Conservation (phyloP, 2,329 filamentous ascomycete genomes). For the Gremmenia infestans region DNA sequence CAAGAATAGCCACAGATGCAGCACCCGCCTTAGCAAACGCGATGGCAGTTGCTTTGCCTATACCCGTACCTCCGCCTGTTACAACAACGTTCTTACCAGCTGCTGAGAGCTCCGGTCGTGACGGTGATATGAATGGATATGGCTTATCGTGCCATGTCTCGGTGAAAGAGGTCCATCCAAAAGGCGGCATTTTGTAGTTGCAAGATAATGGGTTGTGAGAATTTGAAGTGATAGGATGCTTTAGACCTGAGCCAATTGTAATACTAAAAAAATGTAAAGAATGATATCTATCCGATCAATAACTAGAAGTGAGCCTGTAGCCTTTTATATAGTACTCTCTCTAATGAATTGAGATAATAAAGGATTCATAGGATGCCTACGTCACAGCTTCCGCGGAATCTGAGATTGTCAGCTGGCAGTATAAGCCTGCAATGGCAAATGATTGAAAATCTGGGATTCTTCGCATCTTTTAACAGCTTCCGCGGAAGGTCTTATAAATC, state of each 20-base stretch:
- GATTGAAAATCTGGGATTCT: too few species aligned
- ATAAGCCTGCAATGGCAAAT: too few species aligned
- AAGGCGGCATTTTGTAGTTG: background rate
- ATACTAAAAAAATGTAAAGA: too few species aligned
- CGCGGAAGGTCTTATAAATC: background rate
- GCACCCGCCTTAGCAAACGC: constrained; percentile 17
- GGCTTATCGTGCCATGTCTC: constrained; percentile 24
- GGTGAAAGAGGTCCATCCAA: background rate
- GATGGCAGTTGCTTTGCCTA: constrained; percentile 12
- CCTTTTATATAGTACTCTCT: too few species aligned
- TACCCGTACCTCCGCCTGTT: constrained; percentile 11
- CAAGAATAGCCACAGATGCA: constrained; percentile 26
- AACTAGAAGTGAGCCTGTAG: too few species aligned
- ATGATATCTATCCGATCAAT: too few species aligned
- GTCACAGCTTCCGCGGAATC: too few species aligned
- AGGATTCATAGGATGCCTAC: too few species aligned
- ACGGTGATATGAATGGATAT: constrained; percentile 28
- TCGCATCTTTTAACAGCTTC: background rate
- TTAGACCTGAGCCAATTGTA: background rate
- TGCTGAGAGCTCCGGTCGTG: constrained; percentile 1
- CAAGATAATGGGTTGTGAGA: background rate
- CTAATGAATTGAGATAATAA: too few species aligned
- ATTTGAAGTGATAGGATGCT: background rate
- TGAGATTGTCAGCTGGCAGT: too few species aligned
- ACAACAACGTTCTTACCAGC: constrained; percentile 9